phyloP scores from a whole-genome alignment of 2,329 filamentous ascomycete species.

The Ophiostoma pallidulum region DNA sequence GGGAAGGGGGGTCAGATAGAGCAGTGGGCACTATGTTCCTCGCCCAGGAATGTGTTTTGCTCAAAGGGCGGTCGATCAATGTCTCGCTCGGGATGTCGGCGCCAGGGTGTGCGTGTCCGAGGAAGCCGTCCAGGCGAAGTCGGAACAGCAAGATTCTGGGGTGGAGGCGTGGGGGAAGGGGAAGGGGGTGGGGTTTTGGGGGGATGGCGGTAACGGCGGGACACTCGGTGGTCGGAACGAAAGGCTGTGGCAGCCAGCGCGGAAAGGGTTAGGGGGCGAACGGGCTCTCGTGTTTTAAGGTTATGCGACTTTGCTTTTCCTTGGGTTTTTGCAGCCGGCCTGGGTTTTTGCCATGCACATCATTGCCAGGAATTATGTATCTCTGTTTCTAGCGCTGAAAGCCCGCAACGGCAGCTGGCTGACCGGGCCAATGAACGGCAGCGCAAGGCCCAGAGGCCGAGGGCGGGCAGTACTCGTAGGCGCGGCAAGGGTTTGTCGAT shows the following conservation, averaged over 20 bases:
- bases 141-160: no score
- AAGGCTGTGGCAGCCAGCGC: slow-evolving; percentile 4
- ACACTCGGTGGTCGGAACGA: slow-evolving; percentile 11
- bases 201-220: slow-evolving; percentile 9
- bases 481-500: no score
- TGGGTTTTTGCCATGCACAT: neutral
- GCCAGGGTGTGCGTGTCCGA: neutral
- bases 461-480: no score
- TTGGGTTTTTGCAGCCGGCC: neutral
- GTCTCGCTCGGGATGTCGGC: no score
- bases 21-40: no score
- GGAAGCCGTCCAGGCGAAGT: neutral
- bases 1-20: no score
- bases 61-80: no score
- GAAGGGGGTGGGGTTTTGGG: neutral
- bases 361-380: neutral
- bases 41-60: no score
- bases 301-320: no score
- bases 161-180: neutral
- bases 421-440: slow-evolving; percentile 4
- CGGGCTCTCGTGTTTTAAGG: no score
- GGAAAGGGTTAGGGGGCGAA: neutral
- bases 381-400: slow-evolving; percentile 5
- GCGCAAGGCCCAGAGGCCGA: neutral
- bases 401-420: neutral